Conservation (phyloP, 306 rosid genomes). For the Neltuma alba region DNA sequence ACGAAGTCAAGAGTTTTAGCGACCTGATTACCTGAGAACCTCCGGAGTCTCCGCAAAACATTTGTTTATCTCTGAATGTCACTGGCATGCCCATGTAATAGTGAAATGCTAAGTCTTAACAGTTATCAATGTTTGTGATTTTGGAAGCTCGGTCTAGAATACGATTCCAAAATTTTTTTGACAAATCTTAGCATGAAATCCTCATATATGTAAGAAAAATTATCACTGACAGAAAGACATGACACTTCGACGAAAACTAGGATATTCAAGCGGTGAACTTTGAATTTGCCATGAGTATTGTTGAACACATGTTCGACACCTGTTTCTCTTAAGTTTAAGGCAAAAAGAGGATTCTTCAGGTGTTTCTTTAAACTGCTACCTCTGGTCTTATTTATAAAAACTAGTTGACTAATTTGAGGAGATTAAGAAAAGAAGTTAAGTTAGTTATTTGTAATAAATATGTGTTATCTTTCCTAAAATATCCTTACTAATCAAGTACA, state of each 20-base stretch:
- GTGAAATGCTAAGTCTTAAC: conserved; percentile 17
- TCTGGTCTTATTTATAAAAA: too few species aligned
- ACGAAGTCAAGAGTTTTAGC: neutral
- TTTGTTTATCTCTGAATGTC: conserved; percentile 17
- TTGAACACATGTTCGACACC: neutral
- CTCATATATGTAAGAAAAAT: neutral
- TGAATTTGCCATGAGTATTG: neutral
- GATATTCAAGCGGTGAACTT: neutral
- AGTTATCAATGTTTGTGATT: conserved; percentile 17
- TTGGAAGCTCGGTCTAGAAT: conserved; percentile 9
- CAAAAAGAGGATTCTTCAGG: neutral
- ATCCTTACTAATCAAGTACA: too few species aligned
- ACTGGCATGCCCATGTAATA: conserved; percentile 12
- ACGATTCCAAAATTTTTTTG: neutral
- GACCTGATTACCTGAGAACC: conserved; percentile 10
- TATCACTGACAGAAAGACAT: neutral
- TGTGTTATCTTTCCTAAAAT: too few species aligned
- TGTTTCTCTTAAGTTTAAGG: neutral
- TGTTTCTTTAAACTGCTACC: neutral
- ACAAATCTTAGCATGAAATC: neutral
- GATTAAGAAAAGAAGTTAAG: too few species aligned
- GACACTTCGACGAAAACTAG: neutral
- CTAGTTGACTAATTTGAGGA: too few species aligned
- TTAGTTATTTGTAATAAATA: too few species aligned
- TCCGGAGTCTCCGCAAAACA: conserved; percentile 19